Evolutionary conservation across 106 monocot genomes (phyloP).

Genomic region (Apostasia ramifera): DNA sequence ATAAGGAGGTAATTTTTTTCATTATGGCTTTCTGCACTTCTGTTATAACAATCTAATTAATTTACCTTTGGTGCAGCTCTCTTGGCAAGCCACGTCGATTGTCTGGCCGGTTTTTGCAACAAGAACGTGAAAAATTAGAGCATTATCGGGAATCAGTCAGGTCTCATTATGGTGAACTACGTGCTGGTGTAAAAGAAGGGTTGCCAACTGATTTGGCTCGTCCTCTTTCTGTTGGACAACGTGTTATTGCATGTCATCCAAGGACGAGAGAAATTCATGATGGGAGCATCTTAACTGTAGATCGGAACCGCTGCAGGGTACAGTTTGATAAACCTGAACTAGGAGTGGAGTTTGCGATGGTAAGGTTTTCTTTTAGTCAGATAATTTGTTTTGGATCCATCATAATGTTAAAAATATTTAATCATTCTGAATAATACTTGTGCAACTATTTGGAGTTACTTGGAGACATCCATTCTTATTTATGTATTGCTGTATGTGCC

Average conservation of each 20-base stretch:
- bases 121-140: constrained; percentile 86
- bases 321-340: constrained; percentile 96
- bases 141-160: constrained; percentile 93
- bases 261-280: constrained; percentile 98
- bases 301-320: constrained; percentile 74
- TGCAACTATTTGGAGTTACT: background rate
- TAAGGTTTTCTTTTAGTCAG: constrained; percentile 17
- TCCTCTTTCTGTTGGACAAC: constrained; percentile 92
- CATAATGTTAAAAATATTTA: background rate
- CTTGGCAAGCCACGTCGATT: constrained; percentile 95
- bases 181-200: constrained; percentile 73
- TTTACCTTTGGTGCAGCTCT: constrained; percentile 43
- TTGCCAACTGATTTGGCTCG: constrained; percentile 85
- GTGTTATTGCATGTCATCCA: constrained; percentile 97
- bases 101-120: constrained; percentile 65
- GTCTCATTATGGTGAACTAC: constrained; percentile 75
- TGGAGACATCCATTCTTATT: background rate
- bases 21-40: background rate
- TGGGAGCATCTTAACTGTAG: constrained; percentile 89
- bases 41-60: background rate
- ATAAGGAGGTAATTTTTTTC: constrained; percentile 66
- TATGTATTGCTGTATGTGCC: no score
- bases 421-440: background rate
- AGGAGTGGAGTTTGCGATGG: constrained; percentile 92
- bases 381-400: background rate